Base-by-base conservation (phyloP, 176 grass and related monocot species). In the maize (Zea mays) region DNA sequence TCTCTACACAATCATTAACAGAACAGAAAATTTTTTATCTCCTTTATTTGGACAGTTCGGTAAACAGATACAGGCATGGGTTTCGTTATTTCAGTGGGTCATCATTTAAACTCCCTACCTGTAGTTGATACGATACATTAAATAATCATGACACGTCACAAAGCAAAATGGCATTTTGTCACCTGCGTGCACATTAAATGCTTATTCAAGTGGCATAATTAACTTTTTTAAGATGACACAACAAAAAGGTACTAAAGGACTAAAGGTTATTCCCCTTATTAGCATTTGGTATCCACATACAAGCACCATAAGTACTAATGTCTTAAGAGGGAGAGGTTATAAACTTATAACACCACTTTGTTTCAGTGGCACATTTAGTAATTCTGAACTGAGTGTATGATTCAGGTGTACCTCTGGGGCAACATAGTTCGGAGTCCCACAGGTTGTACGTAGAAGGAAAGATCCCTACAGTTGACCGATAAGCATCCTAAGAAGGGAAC, bases 341-440 rank as follows among this genome's bases (percentile, higher is more conserved):
- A 27, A 73, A 82, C 52, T 67, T 15, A 60, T 43, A 80, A 62
- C 36, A 12, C 8, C 49, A 43, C 19, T 86, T 77, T 4, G 3
- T 74, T 86, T 71, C 54, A 63, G 10, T 39, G 17, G 37, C 34
- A 78, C 36, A 69, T 79, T 55, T 87, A 74, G 14, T 72, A 55
- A 62, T 61, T 68, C 8, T 48, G 27, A 79, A 79, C 17, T 69
- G 47, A 41, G 37, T 8, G 43, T 56, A 73, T 78, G 20, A 81
- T 79, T 81, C 57, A 85, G 64, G 52, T 58, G 35, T 85, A 98
- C 96, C 91, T 98, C 96, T 50, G 96, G 92, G 86, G 96, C 96
- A 69, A 98, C 96, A 98, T 98, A 98, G 77, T 98, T 98, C 8
- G 96, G 96, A 17, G 96, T 98, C 80, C 96, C 96, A 92, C 96